Percentiles rank a stretch among this genome's conserved stretches.
Evolutionary conservation across 768 basidiomycete species (phyloP).

Genomic region (Tulasnella sp.): DNA sequence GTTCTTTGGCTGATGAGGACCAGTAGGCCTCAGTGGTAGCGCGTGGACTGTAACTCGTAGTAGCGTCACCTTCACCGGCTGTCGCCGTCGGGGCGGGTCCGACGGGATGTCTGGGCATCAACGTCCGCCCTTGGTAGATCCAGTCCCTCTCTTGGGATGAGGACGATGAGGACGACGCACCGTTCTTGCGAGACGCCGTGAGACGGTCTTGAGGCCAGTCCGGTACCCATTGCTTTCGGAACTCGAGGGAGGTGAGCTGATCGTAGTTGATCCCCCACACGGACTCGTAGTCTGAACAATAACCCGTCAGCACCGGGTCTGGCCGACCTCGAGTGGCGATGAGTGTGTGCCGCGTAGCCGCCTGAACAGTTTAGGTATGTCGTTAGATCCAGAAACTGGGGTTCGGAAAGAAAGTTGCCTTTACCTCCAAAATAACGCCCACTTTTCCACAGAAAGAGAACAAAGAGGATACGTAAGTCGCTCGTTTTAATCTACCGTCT

Average conservation of each 20-base stretch:
- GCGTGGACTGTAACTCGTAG: neutral
- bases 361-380: neutral
- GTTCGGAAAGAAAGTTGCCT: neutral
- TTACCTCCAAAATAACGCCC: neutral
- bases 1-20: neutral
- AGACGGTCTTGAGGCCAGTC: neutral
- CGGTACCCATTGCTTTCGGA: slow-evolving; percentile 5
- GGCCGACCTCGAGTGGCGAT: neutral
- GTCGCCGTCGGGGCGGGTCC: neutral
- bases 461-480: neutral
- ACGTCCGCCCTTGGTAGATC: neutral
- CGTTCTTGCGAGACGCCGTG: neutral
- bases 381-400: neutral
- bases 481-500: slow-evolving; percentile 21
- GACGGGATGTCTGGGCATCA: neutral
- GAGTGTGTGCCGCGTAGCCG: neutral
- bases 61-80: neutral
- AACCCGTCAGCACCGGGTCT: neutral
- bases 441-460: too few species aligned
- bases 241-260: slow-evolving; percentile 6
- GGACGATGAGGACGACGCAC: neutral
- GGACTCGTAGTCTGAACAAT: slow-evolving; percentile 4
- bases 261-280: slow-evolving; percentile 6
- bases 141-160: neutral
- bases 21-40: neutral